Conservation (phyloP, 371 early-diverging fungal species). For the Funneliformis caledonium region DNA sequence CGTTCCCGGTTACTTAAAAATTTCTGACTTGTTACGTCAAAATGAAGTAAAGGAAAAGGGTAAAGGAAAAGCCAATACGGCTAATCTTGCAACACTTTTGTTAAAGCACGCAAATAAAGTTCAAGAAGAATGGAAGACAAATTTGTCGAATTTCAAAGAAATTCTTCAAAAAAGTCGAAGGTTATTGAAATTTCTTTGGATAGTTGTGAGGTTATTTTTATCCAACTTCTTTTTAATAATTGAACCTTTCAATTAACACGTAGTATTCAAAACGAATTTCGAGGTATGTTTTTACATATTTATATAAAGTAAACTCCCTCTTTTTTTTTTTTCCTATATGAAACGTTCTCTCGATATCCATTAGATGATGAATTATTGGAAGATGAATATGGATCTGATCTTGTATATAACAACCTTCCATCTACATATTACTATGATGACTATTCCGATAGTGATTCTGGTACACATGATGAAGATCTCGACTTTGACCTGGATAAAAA, state of each 20-base stretch:
- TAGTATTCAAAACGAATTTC: neutral
- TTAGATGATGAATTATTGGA: neutral
- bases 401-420: constrained; percentile 27
- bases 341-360: neutral
- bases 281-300: neutral
- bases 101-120: constrained; percentile 5
- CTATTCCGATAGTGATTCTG: constrained; percentile 17
- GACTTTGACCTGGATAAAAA: neutral
- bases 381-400: constrained; percentile 37
- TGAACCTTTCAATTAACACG: neutral
- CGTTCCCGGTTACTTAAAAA: neutral
- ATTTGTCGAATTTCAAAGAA: constrained; percentile 17
- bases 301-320: neutral
- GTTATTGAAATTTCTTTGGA: neutral
- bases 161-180: constrained; percentile 29
- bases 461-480: neutral
- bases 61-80: constrained; percentile 19
- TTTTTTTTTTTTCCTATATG: neutral
- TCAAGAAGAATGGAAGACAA: constrained; percentile 28
- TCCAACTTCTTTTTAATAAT: neutral
- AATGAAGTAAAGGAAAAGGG: constrained; percentile 13
- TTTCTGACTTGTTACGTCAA: constrained; percentile 25
- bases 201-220: no score
- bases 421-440: constrained; percentile 24
- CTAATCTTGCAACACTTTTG: constrained; percentile 23